phyloP scores from a whole-genome alignment of 1,139 yeast genomes.

The Scheffersomyces parashehatae region DNA sequence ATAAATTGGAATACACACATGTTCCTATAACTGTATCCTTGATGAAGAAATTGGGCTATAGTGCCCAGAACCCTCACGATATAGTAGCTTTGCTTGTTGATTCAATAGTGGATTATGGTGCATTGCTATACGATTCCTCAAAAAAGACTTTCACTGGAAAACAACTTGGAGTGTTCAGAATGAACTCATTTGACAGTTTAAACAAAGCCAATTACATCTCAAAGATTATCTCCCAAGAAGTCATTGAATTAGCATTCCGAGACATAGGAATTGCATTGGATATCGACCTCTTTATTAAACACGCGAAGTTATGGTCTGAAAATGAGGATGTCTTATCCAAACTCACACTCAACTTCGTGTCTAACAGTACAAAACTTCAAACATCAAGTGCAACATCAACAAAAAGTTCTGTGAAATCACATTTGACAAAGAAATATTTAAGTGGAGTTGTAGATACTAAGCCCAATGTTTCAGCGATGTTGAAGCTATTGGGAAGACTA shows the following conservation, averaged over 20 bases:
- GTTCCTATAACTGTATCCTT: conserved; percentile 35
- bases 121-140: conserved; percentile 56
- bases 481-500: conserved; percentile 50
- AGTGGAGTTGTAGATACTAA: conserved; percentile 42
- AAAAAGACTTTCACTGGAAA: conserved; percentile 56
- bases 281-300: conserved; percentile 47
- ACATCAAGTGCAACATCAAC: conserved; percentile 33
- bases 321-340: conserved; percentile 52
- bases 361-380: conserved; percentile 32
- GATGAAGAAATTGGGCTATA: conserved; percentile 40
- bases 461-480: conserved; percentile 46
- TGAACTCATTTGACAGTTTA: conserved; percentile 67
- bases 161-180: conserved; percentile 67
- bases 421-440: conserved; percentile 49
- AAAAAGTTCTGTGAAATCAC: conserved; percentile 41
- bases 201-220: conserved; percentile 62
- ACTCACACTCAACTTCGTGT: conserved; percentile 41
- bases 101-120: conserved; percentile 61
- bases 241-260: conserved; percentile 56
- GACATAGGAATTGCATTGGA: conserved; percentile 46
- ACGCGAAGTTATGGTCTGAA: conserved; percentile 62
- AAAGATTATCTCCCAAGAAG: conserved; percentile 60
- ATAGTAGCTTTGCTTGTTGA: conserved; percentile 41
- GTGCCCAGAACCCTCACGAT: conserved; percentile 37
- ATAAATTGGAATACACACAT: conserved; percentile 28